These are phyloP conservation scores for Raphanus hybrid DNA, from an alignment of 441 rosid species.

Conservation along the genomic window DNA sequence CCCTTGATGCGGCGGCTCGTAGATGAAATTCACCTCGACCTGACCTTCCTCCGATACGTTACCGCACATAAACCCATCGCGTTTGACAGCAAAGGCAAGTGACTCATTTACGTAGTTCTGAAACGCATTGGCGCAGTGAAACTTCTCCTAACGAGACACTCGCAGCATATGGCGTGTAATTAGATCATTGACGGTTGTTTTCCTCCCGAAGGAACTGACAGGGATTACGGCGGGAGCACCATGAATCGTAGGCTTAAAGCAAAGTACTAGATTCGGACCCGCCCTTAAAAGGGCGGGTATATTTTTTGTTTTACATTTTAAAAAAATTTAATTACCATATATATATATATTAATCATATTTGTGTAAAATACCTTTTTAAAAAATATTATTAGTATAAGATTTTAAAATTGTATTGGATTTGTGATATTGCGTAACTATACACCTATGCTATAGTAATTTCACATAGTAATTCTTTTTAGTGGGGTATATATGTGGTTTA, in stretches of 20 bases:
- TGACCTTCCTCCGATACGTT: constrained; percentile 70
- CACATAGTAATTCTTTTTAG: too few species aligned
- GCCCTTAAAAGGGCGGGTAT: too few species aligned
- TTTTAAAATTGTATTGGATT: too few species aligned
- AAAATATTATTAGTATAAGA: too few species aligned
- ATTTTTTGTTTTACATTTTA: too few species aligned
- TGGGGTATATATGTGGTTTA: too few species aligned
- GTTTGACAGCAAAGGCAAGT: constrained; percentile 80
- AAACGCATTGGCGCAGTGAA: constrained; percentile 80
- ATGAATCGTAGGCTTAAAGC: constrained; percentile 36
- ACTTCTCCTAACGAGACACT: constrained; percentile 62
- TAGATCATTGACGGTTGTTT: constrained; percentile 95
- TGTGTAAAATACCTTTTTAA: too few species aligned
- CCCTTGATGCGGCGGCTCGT: constrained; percentile 96
- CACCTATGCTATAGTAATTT: too few species aligned
- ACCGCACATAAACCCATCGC: constrained; percentile 93
- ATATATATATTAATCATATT: too few species aligned
- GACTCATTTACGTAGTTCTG: constrained; percentile 82
- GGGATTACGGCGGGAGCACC: constrained; percentile 82
- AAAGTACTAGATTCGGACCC: neutral
- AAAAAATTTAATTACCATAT: too few species aligned
- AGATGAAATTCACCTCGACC: constrained; percentile 83
- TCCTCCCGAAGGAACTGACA: constrained; percentile 90
- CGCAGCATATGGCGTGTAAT: constrained; percentile 86
- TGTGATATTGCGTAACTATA: too few species aligned